Base-by-base conservation (phyloP, 768 basidiomycete species). In the Infundibulicybe gibba region DNA sequence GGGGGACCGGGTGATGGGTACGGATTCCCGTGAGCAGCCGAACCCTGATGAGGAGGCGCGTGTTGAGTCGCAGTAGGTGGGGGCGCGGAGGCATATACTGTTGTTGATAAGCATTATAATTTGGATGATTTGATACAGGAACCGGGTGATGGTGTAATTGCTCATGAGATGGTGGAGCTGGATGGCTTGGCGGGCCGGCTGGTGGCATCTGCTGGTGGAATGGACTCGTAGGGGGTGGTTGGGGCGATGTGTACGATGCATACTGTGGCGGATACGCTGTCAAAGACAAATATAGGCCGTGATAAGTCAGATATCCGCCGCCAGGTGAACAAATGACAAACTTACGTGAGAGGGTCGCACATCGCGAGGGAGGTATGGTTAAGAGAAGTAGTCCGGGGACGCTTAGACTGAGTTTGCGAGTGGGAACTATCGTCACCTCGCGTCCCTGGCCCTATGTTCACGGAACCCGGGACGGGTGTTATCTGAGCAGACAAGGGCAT, bases 291-390 rank as follows among this genome's bases (percentile, higher is more conserved):
- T 32, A 38, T 48, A 15, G 19, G 51, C 50, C 37, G 34, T 11
- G 45, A 39, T 3, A 37, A 10, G 20, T 13, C 34, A 25, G 25
- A 25, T 25, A 25, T 25, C 8, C 25, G 25, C 25, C 25, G 38
- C 46, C 40, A 45, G 48, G 35, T 32, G 17, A 40, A 45, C 19
- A 34, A 53, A 44, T 42, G 47, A 44, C 13, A 52, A 14, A 64
- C 70, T 68, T 74, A 80, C 78, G 68, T 79, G 76, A 60, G 71
- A 62, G 38, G 70, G 64, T 52, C 77, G 77, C 46, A 61, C 65
- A 52, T 79, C 72, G 67, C 66, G 78, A 65, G 72, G 39, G 57
- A 50, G 40, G 50, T 56, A 41, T 65, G 68, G 51, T 66, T 67
- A 13, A 61, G 47, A 12, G 71, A 65, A 44, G 61, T 57, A 43